phyloP scores from a whole-genome alignment of 306 rosid species.

The Cyamopsis tetragonoloba region DNA sequence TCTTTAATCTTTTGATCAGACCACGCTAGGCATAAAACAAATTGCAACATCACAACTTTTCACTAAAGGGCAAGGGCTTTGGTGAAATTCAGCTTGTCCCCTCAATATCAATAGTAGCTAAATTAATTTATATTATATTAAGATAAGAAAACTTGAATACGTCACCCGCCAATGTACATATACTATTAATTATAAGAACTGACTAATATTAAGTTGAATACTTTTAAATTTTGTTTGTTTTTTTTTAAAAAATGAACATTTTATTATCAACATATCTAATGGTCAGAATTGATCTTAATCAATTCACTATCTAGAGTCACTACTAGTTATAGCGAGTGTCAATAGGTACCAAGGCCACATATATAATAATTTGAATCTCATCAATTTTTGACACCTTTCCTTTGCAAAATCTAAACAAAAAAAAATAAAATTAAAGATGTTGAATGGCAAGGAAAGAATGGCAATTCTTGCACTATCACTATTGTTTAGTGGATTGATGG shows the following conservation, averaged over 20 bases:
- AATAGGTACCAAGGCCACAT: not conserved
- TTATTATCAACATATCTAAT: not conserved
- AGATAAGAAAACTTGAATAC: not conserved
- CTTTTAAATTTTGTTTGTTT: too few species aligned
- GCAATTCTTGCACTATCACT: constrained; percentile 23
- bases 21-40: not conserved
- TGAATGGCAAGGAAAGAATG: constrained; percentile 24
- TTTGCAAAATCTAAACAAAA: not conserved
- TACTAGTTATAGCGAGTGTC: not conserved
- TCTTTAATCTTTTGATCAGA: not conserved
- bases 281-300: not conserved
- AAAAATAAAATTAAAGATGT: constrained; percentile 5
- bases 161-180: not conserved
- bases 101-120: constrained; percentile 2
- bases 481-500: constrained; percentile 32
- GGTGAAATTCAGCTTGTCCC: constrained; percentile 2
- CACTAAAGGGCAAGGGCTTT: constrained; percentile 1
- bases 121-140: constrained; percentile 4
- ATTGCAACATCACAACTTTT: not conserved
- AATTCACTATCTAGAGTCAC: not conserved
- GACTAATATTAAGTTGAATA: not conserved
- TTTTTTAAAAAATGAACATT: too few species aligned
- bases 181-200: not conserved
- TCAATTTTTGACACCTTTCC: not conserved
- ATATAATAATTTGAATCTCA: not conserved